A percentile compares a stretch with the other conserved stretches of the same genome.
These are phyloP conservation scores for Nitzschia sp. DNA, from an alignment of 108 stramenopile genomes.

Conservation along the genomic window DNA sequence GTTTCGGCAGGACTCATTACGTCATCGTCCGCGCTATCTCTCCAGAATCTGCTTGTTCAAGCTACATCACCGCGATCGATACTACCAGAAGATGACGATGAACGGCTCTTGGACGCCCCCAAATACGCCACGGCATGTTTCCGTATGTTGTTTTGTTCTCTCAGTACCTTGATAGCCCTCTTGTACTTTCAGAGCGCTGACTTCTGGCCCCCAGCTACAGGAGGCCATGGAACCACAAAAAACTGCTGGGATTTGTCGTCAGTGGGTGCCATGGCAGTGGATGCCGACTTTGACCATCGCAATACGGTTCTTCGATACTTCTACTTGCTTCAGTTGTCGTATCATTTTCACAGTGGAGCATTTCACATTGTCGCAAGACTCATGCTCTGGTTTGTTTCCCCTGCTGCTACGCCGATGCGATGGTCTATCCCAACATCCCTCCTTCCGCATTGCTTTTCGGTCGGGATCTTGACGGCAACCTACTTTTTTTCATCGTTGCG, in stretches of 20 bases:
- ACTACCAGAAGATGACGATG: neutral
- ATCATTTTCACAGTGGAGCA: conserved; percentile 73
- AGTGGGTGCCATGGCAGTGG: conserved; percentile 41
- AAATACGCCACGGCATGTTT: conserved; percentile 80
- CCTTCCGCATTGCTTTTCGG: conserved; percentile 60
- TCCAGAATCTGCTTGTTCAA: conserved; percentile 30
- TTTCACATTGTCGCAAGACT: conserved; percentile 66
- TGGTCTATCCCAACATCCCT: conserved; percentile 41
- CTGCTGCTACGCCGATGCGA: conserved; percentile 8
- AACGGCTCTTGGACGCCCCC: conserved; percentile 66
- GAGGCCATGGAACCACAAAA: conserved; percentile 54
- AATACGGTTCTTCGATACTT: conserved; percentile 61
- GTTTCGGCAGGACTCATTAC: conserved; percentile 38
- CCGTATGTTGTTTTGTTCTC: conserved; percentile 53
- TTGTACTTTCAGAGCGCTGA: conserved; percentile 53
- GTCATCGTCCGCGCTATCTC: conserved; percentile 23
- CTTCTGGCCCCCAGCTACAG: conserved; percentile 78
- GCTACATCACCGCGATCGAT: conserved; percentile 9
- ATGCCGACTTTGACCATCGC: conserved; percentile 62
- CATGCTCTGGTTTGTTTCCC: conserved; percentile 49
- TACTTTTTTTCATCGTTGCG: conserved; percentile 72
- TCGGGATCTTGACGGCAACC: conserved; percentile 51
- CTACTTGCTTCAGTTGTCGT: conserved; percentile 74
- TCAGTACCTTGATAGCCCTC: conserved; percentile 52
- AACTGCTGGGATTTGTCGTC: conserved; percentile 81